phyloP scores from a whole-genome alignment of 495 filamentous ascomycete genomes.

The Hypoxylon intermedium region DNA sequence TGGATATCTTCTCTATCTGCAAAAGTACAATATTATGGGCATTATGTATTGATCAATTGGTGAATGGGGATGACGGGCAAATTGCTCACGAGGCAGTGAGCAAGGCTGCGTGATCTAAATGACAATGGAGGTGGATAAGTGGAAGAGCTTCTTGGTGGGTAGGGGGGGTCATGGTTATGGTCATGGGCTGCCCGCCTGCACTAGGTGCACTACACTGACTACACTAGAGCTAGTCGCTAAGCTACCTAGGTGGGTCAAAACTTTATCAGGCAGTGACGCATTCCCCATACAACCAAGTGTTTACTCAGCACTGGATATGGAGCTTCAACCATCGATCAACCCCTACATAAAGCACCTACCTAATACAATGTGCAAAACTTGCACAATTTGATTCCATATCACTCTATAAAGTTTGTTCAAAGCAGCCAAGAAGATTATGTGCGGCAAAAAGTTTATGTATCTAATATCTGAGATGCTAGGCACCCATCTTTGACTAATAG shows the following conservation, averaged over 20 bases:
- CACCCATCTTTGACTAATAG: constrained; percentile 2
- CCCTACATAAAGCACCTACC: no score
- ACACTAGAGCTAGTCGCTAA: no score
- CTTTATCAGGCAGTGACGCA: background rate
- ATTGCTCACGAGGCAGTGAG: constrained; percentile 23
- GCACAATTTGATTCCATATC: no score
- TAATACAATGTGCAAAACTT: no score
- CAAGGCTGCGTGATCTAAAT: constrained; percentile 29
- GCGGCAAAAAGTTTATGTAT: constrained; percentile 16
- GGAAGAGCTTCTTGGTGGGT: constrained; percentile 1
- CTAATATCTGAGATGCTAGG: constrained; percentile 23
- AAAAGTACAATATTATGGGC: background rate
- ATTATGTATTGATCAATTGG: constrained; percentile 12
- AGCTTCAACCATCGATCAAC: no score
- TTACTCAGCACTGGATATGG: no score
- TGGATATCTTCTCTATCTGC: constrained; percentile 1
- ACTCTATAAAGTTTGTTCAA: no score
- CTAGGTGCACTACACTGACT: no score
- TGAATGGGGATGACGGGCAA: constrained; percentile 7
- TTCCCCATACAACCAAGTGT: no score
- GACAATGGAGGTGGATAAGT: constrained; percentile 4
- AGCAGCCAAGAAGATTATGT: no score
- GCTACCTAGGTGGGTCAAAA: constrained; percentile 1
- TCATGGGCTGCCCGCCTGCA: background rate
- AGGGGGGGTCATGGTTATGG: background rate